Conservation (phyloP, 2,329 filamentous ascomycete species). For the Blumeriella jaapii region DNA sequence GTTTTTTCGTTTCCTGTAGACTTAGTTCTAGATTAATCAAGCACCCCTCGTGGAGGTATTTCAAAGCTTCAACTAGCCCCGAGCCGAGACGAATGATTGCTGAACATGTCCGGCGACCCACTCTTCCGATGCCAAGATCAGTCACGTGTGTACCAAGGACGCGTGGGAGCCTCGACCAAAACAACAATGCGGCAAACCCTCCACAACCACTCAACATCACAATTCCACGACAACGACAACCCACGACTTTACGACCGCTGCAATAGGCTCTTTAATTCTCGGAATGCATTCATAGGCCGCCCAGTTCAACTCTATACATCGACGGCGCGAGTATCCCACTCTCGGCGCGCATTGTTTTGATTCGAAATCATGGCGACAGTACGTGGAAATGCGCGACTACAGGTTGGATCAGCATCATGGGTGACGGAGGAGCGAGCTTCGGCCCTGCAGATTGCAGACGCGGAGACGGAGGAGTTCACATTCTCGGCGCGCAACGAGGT, state of each 20-base stretch:
- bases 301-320: conserved; percentile 2
- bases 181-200: conserved; percentile 11
- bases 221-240: conserved; percentile 12
- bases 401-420: conserved; percentile 78
- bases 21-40: no score
- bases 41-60: no score
- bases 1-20: no score
- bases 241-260: conserved; percentile 7
- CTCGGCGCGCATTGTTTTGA: conserved; percentile 26
- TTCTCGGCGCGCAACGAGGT: conserved; percentile 89
- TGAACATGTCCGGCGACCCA: conserved; percentile 8
- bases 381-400: conserved; percentile 39
- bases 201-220: conserved; percentile 12
- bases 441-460: conserved; percentile 60
- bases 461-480: conserved; percentile 86
- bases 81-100: no score
- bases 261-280: conserved; percentile 9
- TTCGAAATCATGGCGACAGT: conserved; percentile 24
- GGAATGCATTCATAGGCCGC: conserved; percentile 20
- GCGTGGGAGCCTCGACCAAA: conserved; percentile 14
- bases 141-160: no score
- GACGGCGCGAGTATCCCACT: no score
- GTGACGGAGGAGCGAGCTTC: conserved; percentile 73
- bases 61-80: no score
- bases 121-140: no score